Conservation (phyloP, 2,329 filamentous ascomycete species). For the Epichloe hybrida region DNA sequence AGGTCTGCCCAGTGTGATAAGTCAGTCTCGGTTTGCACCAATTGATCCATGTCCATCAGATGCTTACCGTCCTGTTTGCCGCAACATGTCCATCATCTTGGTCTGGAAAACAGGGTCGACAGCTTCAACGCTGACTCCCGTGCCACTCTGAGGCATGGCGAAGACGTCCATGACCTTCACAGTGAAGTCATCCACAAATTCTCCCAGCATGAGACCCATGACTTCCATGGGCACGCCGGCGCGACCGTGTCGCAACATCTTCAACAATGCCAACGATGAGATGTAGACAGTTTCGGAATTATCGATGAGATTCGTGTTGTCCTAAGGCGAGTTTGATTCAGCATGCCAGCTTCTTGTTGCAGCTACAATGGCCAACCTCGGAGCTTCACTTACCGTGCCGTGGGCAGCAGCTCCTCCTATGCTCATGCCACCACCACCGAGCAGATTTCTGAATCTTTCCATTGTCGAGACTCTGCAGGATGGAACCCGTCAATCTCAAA, state of each 20-base stretch:
- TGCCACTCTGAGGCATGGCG: constrained; percentile 97
- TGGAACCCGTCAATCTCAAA: not conserved
- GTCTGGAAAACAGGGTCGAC: constrained; percentile 98
- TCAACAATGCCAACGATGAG: constrained; percentile 87
- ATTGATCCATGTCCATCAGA: constrained; percentile 4
- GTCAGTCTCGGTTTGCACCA: not conserved
- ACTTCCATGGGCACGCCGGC: constrained; percentile 99
- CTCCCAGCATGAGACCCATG: constrained; percentile 97
- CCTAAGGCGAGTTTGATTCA: constrained; percentile 36
- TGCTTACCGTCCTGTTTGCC: constrained; percentile 81
- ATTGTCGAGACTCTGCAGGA: constrained; percentile 34
- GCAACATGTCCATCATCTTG: constrained; percentile 99
- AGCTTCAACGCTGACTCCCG: constrained; percentile 93
- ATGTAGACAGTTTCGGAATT: constrained; percentile 99
- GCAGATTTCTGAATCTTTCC: constrained; percentile 86
- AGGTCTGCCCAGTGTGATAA: constrained; percentile 40
- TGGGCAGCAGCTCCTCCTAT: constrained; percentile 34
- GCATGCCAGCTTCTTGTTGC: not conserved
- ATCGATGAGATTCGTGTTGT: constrained; percentile 84
- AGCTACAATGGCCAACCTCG: not conserved
- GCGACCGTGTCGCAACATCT: constrained; percentile 96
- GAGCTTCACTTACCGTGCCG: constrained; percentile 23
- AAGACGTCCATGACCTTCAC: constrained; percentile 97
- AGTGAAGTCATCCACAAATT: constrained; percentile 98
- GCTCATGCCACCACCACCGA: constrained; percentile 60